These are phyloP conservation scores for Aurantiochytrium sp. DNA, from an alignment of 108 stramenopile species.

Conservation along the genomic window DNA sequence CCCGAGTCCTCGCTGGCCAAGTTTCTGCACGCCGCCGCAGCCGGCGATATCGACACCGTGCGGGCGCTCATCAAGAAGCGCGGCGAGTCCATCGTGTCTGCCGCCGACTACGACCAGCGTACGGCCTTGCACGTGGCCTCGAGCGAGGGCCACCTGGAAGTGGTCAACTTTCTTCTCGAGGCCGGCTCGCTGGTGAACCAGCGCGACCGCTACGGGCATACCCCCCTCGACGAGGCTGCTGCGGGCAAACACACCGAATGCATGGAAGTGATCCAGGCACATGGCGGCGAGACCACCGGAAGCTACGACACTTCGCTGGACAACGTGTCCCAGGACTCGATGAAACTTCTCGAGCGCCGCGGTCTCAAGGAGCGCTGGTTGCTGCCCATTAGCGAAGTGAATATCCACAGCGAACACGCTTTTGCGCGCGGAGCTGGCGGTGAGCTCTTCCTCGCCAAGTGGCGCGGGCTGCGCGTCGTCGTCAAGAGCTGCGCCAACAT, in stretches of 20 bases:
- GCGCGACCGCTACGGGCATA: slow-evolving; percentile 45
- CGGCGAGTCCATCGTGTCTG: background rate
- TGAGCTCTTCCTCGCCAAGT: slow-evolving; percentile 1
- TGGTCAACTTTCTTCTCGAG: slow-evolving; percentile 39
- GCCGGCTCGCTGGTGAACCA: slow-evolving; percentile 44
- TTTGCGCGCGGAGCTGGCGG: slow-evolving; percentile 10
- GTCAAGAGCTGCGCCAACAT: background rate
- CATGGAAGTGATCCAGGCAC: background rate
- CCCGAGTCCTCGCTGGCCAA: background rate
- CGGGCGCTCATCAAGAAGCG: background rate
- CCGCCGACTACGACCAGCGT: slow-evolving; percentile 9
- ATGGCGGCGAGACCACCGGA: background rate
- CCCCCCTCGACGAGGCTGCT: slow-evolving; percentile 70
- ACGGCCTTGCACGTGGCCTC: slow-evolving; percentile 26
- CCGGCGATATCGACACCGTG: background rate
- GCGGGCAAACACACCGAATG: slow-evolving; percentile 62
- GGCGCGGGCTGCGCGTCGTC: slow-evolving; percentile 8
- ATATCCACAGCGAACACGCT: background rate
- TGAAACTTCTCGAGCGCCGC: background rate
- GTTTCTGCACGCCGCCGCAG: background rate
- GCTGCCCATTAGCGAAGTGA: background rate
- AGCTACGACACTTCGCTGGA: background rate
- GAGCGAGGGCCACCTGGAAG: slow-evolving; percentile 11
- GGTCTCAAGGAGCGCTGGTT: background rate
- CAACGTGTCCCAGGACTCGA: background rate